Percentiles rank a stretch among this genome's conserved stretches.
Conservation (phyloP, 768 basidiomycete species). For the Podaxis sp. region DNA sequence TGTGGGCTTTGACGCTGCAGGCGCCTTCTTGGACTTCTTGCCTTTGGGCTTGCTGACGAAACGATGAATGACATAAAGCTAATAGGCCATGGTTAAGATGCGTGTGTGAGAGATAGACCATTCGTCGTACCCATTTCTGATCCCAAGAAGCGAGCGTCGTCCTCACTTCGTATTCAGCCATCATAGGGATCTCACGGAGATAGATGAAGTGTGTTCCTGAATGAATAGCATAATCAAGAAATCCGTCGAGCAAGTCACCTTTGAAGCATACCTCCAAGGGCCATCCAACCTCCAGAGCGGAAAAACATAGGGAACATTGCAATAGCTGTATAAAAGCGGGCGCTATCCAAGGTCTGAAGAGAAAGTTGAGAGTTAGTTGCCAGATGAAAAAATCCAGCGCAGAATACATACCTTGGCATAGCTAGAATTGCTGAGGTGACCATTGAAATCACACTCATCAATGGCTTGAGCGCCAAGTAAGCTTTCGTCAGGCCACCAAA, state of each 20-base stretch:
- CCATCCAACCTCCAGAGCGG: conserved; percentile 57
- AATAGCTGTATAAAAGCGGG: conserved; percentile 48
- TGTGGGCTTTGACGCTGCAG: conserved; percentile 14
- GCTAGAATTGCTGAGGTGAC: conserved; percentile 78
- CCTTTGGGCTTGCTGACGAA: conserved; percentile 56
- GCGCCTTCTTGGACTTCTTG: conserved; percentile 24
- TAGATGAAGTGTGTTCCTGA: conserved; percentile 68
- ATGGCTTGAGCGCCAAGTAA: conserved; percentile 36
- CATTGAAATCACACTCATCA: conserved; percentile 73
- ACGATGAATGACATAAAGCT: conserved; percentile 65
- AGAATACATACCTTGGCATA: conserved; percentile 62
- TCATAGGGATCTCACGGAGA: conserved; percentile 66
- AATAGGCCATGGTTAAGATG: neutral
- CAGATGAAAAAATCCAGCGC: neutral
- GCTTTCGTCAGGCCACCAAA: conserved; percentile 1
- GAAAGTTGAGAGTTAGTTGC: neutral
- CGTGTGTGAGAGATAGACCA: neutral
- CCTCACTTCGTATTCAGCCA: conserved; percentile 60
- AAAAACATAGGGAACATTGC: conserved; percentile 55
- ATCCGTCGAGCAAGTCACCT: neutral
- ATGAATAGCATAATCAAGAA: neutral
- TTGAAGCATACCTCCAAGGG: conserved; percentile 46
- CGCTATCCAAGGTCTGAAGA: conserved; percentile 41
- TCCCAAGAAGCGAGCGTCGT: conserved; percentile 64
- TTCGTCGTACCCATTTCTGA: conserved; percentile 66